A percentile compares a stretch with the other conserved stretches of the same genome.
Evolutionary conservation across 352 stramenopile genomes (phyloP).

Genomic region (Peronospora belbahrii): DNA sequence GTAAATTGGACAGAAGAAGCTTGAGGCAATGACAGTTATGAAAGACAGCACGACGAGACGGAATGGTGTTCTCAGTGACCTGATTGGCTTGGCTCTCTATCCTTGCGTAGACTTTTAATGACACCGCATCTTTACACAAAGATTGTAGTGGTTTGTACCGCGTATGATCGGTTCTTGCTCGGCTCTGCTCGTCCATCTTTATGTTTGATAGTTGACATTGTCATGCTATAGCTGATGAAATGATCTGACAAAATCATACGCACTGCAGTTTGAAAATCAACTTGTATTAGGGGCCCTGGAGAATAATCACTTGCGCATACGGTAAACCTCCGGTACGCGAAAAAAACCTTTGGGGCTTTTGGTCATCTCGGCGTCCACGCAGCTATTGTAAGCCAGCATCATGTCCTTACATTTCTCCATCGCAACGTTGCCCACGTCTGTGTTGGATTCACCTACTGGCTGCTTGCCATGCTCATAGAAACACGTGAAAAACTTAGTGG

Average conservation of each 20-base stretch:
- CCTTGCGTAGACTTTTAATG: constrained; percentile 9
- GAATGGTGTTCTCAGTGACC: constrained; percentile 3
- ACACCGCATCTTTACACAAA: constrained; percentile 24
- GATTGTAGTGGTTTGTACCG: constrained; percentile 22
- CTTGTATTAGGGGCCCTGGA: constrained; percentile 8
- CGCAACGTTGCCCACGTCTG: constrained; percentile 59
- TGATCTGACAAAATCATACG: no score
- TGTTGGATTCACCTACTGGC: constrained; percentile 36
- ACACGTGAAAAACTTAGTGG: constrained; percentile 71
- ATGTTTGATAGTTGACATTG: no score
- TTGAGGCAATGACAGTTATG: no score
- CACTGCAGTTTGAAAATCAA: no score
- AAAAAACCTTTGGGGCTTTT: constrained; percentile 70
- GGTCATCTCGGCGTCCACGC: constrained; percentile 48
- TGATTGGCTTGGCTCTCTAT: not conserved
- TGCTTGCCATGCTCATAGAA: constrained; percentile 82
- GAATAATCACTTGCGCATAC: constrained; percentile 37
- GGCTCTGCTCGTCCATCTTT: no score
- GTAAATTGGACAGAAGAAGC: constrained; percentile 2
- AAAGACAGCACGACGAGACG: not conserved
- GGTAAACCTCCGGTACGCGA: constrained; percentile 74
- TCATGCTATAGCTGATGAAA: no score
- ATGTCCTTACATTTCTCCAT: constrained; percentile 46
- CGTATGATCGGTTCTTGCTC: no score
- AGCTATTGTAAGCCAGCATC: constrained; percentile 65